These are phyloP conservation scores for Xylaria palmicola DNA, from an alignment of 495 filamentous ascomycete genomes.

Conservation along the genomic window DNA sequence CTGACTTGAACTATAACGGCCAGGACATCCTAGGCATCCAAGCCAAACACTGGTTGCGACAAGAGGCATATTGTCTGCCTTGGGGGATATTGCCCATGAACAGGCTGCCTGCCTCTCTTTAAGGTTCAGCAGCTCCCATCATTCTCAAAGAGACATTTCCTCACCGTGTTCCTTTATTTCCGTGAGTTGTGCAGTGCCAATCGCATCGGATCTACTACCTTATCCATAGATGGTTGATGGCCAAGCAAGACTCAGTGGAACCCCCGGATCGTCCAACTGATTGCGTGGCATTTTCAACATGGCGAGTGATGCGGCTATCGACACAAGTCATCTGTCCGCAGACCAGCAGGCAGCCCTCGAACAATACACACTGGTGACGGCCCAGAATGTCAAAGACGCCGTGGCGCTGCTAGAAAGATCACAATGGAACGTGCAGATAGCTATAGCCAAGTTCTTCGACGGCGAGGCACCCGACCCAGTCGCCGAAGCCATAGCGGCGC, in stretches of 20 bases:
- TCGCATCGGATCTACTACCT: no score
- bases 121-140: no score
- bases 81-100: not conserved
- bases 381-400: slow-evolving; percentile 74
- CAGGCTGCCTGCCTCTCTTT: no score
- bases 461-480: slow-evolving; percentile 83
- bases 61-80: not conserved
- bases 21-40: not conserved
- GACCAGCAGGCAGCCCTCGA: slow-evolving; percentile 78
- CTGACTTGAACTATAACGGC: no score
- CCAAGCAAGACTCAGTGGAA: not conserved
- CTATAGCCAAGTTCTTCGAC: slow-evolving; percentile 95
- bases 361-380: slow-evolving; percentile 84
- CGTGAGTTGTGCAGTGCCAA: no score
- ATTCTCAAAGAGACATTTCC: not conserved
- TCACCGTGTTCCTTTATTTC: no score
- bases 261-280: not conserved
- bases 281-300: slow-evolving; percentile 19
- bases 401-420: slow-evolving; percentile 78
- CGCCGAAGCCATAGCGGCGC: slow-evolving; percentile 69
- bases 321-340: slow-evolving; percentile 68
- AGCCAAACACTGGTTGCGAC: not conserved
- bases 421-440: slow-evolving; percentile 97
- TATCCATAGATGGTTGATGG: slow-evolving; percentile 1
- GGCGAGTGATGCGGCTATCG: slow-evolving; percentile 44